Base-by-base conservation (phyloP, 495 filamentous ascomycete genomes). In the Neurospora sp. region DNA sequence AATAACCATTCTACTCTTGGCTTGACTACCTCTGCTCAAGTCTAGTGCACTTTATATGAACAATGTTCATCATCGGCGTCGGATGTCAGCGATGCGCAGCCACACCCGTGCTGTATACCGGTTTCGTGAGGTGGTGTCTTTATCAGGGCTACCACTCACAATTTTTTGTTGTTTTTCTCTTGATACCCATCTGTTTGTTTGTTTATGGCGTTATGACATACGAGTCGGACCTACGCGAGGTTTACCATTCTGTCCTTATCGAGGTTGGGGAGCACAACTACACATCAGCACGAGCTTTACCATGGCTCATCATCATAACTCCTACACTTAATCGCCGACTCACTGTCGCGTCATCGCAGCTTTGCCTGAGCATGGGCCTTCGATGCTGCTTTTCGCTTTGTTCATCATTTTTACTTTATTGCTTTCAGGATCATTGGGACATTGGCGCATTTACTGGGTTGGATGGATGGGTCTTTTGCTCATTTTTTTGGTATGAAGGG, bases 1-100 rank as follows among this genome's bases (percentile, higher is more conserved):
- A 59, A 76, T 46, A 78, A 78, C 71, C 78, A 41, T 72, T 74
- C 72, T 11, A 73, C 44, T 5, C 72, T 75, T 37, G 72, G 70
- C 23, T 31, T 78, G 27, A 31, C 75, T 9, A 66, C 54, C 54
- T 31, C 54, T 18, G 69, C 78, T 39, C 76, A 74, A 42, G 42
- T 78, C 23, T 80, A 37, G 77, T 73, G 54, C 54, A 66, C 20
- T 69, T 16, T 8, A 39, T 62, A 39, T 35, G 16, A 42, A 39
- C 71, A 31, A 44, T 38, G 59, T 42, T 20, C 69, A 23, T 38
- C 39, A n/a, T 27, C 38, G 27, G 35, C 23, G 8, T 74, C 12
- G 38, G 59, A 40, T 37, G 38, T 27, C 37, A 39, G 37, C 71
- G 71, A 40, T 38, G 62, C 41, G 37, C 70, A 66, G 38, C 20